Base-by-base conservation (phyloP, 352 stramenopile genomes). In the Phytophthora syringae region DNA sequence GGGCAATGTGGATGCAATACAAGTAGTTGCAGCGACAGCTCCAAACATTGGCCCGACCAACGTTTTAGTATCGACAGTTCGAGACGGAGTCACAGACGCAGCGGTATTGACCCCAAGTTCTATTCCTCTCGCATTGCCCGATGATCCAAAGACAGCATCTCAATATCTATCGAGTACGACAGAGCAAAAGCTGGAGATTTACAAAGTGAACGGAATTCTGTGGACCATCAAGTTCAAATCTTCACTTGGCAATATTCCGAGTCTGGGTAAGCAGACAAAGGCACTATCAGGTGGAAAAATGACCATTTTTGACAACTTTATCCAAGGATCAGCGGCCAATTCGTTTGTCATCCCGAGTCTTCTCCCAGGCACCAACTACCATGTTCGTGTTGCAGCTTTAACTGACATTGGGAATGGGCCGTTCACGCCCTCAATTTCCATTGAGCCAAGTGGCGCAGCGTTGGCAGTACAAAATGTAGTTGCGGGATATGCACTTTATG, bases 141-240 rank as follows among this genome's bases (percentile, higher is more conserved):
- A 62, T 10, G 64, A 75, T n/a, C 22, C 77, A 0, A 67, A 58
- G 0, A 75, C 58, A 0, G 12, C 65, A 0, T 69, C 83, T 0
- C 53, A 52, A 12, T 94, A 76, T 52, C 21, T 93, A 3, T 67
- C 70, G 0, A 70, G 58, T 12, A 63, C 68, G 6, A 54, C 72
- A 7, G 45, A 67, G 10, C 49, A 51, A 7, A 47, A 54, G 22
- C 53, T 92, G 1, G 74, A 68, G 7, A 73, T 94, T 10, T 94
- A 76, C 64, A 93, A 92, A 64, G 84, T 86, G 3, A 93, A 93
- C 25, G 86, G 86, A 0, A 90, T 93, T 13, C 42, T 90, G 6
- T 94, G 86, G 86, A 91, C 80, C 0, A 79, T 94, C 51, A 90
- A 89, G 49, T 94, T 94, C 36, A 88, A 87, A 37, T 90, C 83